These are phyloP conservation scores for Ampelocalamus luodianensis DNA, from an alignment of 176 grass and related monocot genomes.

Conservation along the genomic window DNA sequence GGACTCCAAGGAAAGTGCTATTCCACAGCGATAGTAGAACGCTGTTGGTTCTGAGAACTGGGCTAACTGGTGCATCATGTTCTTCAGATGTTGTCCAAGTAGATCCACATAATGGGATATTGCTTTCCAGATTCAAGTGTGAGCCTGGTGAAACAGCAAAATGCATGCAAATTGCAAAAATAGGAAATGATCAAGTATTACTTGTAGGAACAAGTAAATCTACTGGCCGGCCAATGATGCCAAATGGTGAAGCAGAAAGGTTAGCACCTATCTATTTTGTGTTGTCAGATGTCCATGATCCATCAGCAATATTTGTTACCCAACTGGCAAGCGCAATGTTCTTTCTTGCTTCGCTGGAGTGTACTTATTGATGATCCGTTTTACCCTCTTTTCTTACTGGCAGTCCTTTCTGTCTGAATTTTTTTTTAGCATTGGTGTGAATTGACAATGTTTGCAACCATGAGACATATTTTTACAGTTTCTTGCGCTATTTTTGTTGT, in stretches of 20 bases:
- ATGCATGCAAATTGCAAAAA: constrained; percentile 90
- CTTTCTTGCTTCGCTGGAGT: constrained; percentile 25
- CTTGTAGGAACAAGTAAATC: constrained; percentile 91
- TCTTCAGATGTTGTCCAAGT: constrained; percentile 91
- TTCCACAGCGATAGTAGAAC: constrained; percentile 91
- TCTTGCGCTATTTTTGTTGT: not conserved
- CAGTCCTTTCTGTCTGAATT: not conserved
- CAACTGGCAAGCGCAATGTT: constrained; percentile 17
- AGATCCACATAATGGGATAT: constrained; percentile 75
- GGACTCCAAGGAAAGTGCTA: constrained; percentile 90
- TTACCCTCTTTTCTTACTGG: constrained; percentile 23
- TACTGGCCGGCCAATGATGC: constrained; percentile 71
- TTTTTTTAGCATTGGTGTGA: not conserved
- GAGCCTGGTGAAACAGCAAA: constrained; percentile 94
- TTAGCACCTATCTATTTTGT: constrained; percentile 39
- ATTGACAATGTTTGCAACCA: not conserved
- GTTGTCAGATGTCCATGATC: constrained; percentile 13
- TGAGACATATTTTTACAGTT: not conserved
- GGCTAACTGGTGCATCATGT: constrained; percentile 63
- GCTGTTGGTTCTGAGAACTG: constrained; percentile 83
- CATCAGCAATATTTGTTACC: constrained; percentile 36
- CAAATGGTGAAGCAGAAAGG: constrained; percentile 97
- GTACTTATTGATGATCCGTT: constrained; percentile 26
- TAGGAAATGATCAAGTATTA: constrained; percentile 83
- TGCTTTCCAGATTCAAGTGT: constrained; percentile 91